Evolutionary conservation across 495 filamentous ascomycete species (phyloP).

Genomic region (Penicillium simplicissimum): DNA sequence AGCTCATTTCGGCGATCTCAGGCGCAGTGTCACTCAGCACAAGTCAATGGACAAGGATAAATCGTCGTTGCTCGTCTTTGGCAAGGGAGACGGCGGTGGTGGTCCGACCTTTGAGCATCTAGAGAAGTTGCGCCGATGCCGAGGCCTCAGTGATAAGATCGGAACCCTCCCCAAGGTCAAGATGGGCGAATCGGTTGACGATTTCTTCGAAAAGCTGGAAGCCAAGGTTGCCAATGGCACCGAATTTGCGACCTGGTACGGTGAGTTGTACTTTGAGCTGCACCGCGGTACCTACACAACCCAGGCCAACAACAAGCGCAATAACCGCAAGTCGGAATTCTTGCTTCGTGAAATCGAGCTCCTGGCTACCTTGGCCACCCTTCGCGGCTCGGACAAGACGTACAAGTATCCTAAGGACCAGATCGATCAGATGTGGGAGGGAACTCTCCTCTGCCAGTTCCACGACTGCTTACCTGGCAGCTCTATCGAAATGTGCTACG

Average conservation of each 20-base stretch:
- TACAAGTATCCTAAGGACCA: constrained; percentile 92
- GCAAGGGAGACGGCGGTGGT: constrained; percentile 94
- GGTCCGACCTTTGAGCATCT: constrained; percentile 92
- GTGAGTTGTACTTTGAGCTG: constrained; percentile 95
- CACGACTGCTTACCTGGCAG: constrained; percentile 97
- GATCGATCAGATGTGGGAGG: constrained; percentile 94
- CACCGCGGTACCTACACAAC: constrained; percentile 97
- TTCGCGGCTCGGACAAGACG: constrained; percentile 52
- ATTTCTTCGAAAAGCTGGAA: constrained; percentile 87
- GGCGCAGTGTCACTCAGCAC: constrained; percentile 85
- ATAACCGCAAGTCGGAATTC: constrained; percentile 84
- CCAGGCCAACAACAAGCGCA: constrained; percentile 93
- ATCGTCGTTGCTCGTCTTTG: constrained; percentile 87
- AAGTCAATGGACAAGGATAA: constrained; percentile 92
- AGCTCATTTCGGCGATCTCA: constrained; percentile 95
- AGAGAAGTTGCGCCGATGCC: constrained; percentile 92
- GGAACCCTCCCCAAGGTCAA: constrained; percentile 83
- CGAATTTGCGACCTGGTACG: constrained; percentile 94
- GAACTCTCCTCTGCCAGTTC: constrained; percentile 84
- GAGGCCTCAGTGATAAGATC: constrained; percentile 85
- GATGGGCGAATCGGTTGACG: constrained; percentile 91
- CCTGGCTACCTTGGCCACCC: constrained; percentile 80
- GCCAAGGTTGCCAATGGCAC: constrained; percentile 67
- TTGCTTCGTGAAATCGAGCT: constrained; percentile 85
- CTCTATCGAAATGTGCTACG: constrained; percentile 95